Percentiles rank a stretch among this genome's conserved stretches.
These are phyloP conservation scores for Coemansia erecta DNA, from an alignment of 192 early-diverging fungal genomes.

Conservation along the genomic window DNA sequence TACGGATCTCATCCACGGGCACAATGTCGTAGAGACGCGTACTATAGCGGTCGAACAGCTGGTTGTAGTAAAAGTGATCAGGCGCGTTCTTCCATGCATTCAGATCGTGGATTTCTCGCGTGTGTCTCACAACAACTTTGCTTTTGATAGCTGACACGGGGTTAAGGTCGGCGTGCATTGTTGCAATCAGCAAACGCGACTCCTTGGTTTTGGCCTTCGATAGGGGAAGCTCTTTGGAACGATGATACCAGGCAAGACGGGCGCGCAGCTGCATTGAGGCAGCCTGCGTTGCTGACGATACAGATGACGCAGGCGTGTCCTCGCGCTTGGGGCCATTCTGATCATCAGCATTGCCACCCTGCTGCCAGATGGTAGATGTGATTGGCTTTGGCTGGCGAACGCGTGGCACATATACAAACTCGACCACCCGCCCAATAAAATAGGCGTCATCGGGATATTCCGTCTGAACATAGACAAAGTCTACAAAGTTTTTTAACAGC, in stretches of 20 bases:
- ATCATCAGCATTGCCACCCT: neutral
- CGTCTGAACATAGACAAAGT: constrained; percentile 74
- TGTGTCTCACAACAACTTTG: constrained; percentile 73
- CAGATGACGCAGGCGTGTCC: constrained; percentile 17
- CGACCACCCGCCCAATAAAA: constrained; percentile 79
- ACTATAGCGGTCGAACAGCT: constrained; percentile 89
- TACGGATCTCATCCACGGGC: constrained; percentile 72
- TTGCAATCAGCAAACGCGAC: constrained; percentile 73
- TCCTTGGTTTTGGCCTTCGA: constrained; percentile 62
- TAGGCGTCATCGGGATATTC: constrained; percentile 72
- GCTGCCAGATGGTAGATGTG: constrained; percentile 5
- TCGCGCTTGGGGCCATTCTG: constrained; percentile 4
- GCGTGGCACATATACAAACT: constrained; percentile 58
- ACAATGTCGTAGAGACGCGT: constrained; percentile 85
- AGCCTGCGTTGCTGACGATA: constrained; percentile 9
- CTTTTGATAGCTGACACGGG: constrained; percentile 77
- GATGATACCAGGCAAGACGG: constrained; percentile 71
- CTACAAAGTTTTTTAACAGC: constrained; percentile 39
- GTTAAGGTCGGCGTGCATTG: constrained; percentile 87
- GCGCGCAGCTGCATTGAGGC: constrained; percentile 30
- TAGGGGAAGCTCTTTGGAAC: constrained; percentile 71
- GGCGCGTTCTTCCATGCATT: constrained; percentile 45
- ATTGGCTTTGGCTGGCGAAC: constrained; percentile 53
- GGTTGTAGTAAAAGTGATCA: constrained; percentile 83
- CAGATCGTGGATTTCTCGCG: constrained; percentile 34